Base-by-base conservation (phyloP, 2,329 filamentous ascomycete genomes). In the Coniosporium tulheliwenetii region DNA sequence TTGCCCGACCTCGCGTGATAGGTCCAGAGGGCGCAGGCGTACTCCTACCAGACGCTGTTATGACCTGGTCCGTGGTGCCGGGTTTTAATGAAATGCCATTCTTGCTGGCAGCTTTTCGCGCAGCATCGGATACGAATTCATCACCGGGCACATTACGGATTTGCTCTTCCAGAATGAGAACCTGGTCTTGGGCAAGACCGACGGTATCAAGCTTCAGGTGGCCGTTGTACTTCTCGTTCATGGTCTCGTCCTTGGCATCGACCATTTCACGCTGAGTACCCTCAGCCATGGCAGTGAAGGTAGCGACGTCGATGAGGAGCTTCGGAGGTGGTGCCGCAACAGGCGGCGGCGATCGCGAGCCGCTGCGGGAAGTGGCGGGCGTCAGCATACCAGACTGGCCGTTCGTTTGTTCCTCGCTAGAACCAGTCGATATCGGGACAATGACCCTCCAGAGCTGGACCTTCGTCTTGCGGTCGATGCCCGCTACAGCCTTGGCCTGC, bases 131-230 rank as follows among this genome's bases (percentile, higher is more conserved):
- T 4, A 66, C 56, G 59, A 71, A 78, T 45, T 77, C 73, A 13
- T 69, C 69, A 38, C 68, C 68, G 10, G 52, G 65, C 34, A 63
- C 60, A 10, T 63, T 66, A 10, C 73, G 70, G 37, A 80, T 67
- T 45, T 79, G 70, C 56, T 94, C 85, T 55, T 96, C 89, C 5
- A 96, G 64, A n/a, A 94, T 76, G 39, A 95, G 70, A 3, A 79
- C 75, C 52, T 84, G 77, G 45, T 85, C 79, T 30, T 76, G 74
- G n/a, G 70, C 73, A 15, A 95, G 66, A 1, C 79, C 78, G 39
- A 77, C 71, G 41, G 76, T 64, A 35, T 74, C 71, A 38, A 95
- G 61, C 1, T 73, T 76, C 44, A 75, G 69, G 15, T 64, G 71
- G 10, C 86, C 85, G 48, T 93, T 94, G 60, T 83, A 89, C 31